phyloP scores from a whole-genome alignment of 768 basidiomycete species.

The Macrolepiota fuliginosa region DNA sequence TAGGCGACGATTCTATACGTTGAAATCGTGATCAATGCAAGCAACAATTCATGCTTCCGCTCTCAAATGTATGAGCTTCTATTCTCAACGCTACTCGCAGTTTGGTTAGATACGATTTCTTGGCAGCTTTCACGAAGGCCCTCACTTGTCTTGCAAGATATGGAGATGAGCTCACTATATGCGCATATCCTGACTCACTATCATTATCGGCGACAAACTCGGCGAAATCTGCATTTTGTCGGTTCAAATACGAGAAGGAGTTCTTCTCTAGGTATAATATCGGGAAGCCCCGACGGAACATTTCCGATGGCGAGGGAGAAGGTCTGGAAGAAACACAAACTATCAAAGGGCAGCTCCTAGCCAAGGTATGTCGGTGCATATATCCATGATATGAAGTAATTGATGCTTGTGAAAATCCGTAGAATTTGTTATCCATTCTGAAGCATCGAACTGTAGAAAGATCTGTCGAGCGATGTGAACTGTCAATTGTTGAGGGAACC shows the following conservation, averaged over 20 bases:
- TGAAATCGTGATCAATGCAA: constrained; percentile 47
- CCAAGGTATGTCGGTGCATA: constrained; percentile 48
- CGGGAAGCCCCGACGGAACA: constrained; percentile 17
- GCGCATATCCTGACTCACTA: constrained; percentile 58
- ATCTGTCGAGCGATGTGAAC: constrained; percentile 71
- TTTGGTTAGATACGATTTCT: not conserved
- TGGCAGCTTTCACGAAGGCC: constrained; percentile 69
- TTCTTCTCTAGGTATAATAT: constrained; percentile 73
- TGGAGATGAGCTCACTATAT: constrained; percentile 75
- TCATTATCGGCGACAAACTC: constrained; percentile 75
- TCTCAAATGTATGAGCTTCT: constrained; percentile 40
- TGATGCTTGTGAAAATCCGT: constrained; percentile 1
- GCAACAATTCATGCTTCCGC: constrained; percentile 61
- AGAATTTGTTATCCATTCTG: constrained; percentile 73
- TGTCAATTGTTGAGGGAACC: constrained; percentile 60
- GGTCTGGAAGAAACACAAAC: constrained; percentile 35
- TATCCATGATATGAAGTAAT: not conserved
- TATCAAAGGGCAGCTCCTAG: constrained; percentile 65
- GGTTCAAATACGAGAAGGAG: constrained; percentile 63
- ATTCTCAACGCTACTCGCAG: not conserved
- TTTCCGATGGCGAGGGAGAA: constrained; percentile 17
- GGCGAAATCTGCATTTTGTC: constrained; percentile 78
- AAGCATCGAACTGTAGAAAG: constrained; percentile 76
- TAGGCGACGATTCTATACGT: not conserved
- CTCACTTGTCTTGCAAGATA: constrained; percentile 77